phyloP scores from a whole-genome alignment of 148 eudicot genomes.

The Persicaria tinctoria region DNA sequence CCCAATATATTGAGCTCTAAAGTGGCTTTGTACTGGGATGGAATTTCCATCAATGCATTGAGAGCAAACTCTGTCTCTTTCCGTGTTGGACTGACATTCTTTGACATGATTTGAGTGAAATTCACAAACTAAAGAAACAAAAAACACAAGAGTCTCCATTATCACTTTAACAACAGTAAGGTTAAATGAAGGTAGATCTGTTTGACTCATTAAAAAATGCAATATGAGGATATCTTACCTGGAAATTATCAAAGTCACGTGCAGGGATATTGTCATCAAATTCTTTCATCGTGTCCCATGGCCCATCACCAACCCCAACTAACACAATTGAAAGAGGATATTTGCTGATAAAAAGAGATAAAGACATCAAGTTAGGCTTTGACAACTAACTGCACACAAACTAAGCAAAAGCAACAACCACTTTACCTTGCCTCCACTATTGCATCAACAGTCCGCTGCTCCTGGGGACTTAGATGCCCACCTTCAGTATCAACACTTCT shows the following conservation, averaged over 20 bases:
- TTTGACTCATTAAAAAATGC: not conserved
- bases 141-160: conserved; percentile 5
- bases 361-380: conserved; percentile 14
- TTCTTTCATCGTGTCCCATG: conserved; percentile 98
- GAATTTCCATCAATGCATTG: conserved; percentile 87
- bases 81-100: conserved; percentile 49
- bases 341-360: conserved; percentile 45
- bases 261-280: conserved; percentile 95
- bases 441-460: conserved; percentile 75
- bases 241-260: conserved; percentile 90
- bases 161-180: not conserved
- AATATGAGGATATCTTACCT: conserved; percentile 31
- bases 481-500: conserved; percentile 82
- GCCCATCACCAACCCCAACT: conserved; percentile 99
- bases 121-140: conserved; percentile 66
- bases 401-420: not conserved
- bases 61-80: conserved; percentile 91
- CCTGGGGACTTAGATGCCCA: conserved; percentile 86
- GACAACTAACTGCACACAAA: not conserved
- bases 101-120: conserved; percentile 77
- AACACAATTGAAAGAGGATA: conserved; percentile 84
- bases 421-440: conserved; percentile 80
- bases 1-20: conserved; percentile 67
- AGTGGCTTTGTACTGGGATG: conserved; percentile 85
- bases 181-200: not conserved